Evolutionary conservation across 768 basidiomycete species (phyloP).

Genomic region (Rhizopogon salebrosus): DNA sequence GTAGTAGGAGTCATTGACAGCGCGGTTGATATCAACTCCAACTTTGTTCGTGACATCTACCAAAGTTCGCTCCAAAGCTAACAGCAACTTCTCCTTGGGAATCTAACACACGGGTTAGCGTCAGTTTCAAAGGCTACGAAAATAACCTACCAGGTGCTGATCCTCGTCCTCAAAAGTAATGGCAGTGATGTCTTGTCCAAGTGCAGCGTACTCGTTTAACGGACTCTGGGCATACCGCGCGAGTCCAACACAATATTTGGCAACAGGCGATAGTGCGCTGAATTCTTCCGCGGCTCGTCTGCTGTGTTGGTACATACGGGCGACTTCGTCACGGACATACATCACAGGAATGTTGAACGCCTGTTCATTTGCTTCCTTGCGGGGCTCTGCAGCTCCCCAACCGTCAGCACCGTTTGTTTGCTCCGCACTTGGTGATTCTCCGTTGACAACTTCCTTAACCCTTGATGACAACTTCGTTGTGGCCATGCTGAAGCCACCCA

Average conservation of each 20-base stretch:
- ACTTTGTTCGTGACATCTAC: conserved; percentile 90
- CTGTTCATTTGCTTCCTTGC: conserved; percentile 34
- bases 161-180: conserved; percentile 81
- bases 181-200: conserved; percentile 79
- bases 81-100: conserved; percentile 76
- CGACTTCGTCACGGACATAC: conserved; percentile 87
- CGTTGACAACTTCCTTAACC: conserved; percentile 52
- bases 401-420: conserved; percentile 17
- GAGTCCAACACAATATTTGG: conserved; percentile 90
- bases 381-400: conserved; percentile 20
- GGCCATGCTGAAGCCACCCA: conserved; percentile 84
- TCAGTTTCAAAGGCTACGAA: not conserved
- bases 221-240: conserved; percentile 93
- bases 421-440: conserved; percentile 15
- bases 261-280: conserved; percentile 65
- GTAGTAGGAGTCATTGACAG: conserved; percentile 85
- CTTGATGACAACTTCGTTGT: conserved; percentile 65
- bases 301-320: conserved; percentile 90
- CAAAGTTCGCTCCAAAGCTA: conserved; percentile 77
- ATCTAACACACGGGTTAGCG: conserved; percentile 45
- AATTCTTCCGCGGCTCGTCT: conserved; percentile 83
- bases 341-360: conserved; percentile 64
- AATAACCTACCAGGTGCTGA: conserved; percentile 69
- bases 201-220: conserved; percentile 87
- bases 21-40: conserved; percentile 95